phyloP scores from a whole-genome alignment of 176 grass and related monocot species.

The Eremochloa ophiuroides region DNA sequence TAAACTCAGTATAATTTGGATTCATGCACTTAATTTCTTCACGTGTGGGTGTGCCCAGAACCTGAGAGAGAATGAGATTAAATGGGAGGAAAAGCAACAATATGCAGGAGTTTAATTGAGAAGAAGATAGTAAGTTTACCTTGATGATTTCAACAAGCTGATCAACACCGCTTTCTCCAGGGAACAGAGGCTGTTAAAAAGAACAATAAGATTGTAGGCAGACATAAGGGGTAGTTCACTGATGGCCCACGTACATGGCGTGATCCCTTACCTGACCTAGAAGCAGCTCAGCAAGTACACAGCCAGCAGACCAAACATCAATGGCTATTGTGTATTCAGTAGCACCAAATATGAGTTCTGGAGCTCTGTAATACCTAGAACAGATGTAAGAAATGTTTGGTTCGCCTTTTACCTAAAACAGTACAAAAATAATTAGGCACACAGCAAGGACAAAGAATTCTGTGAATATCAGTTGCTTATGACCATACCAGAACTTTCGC shows the following conservation, averaged over 20 bases:
- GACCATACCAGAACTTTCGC: constrained; percentile 89
- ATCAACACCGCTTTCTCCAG: constrained; percentile 89
- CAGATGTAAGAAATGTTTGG: constrained; percentile 97
- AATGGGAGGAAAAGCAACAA: constrained; percentile 1
- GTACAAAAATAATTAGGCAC: background rate
- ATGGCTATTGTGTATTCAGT: constrained; percentile 91
- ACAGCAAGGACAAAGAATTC: background rate
- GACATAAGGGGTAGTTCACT: constrained; percentile 8
- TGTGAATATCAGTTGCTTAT: background rate
- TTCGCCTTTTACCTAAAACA: constrained; percentile 84
- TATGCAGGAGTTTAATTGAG: background rate
- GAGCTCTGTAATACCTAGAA: constrained; percentile 97
- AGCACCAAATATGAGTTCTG: constrained; percentile 95
- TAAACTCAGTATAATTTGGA: constrained; percentile 82
- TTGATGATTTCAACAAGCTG: constrained; percentile 99
- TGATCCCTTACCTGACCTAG: constrained; percentile 57
- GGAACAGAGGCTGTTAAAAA: constrained; percentile 77
- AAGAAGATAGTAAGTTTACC: constrained; percentile 35
- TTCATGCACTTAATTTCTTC: constrained; percentile 99
- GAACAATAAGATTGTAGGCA: background rate
- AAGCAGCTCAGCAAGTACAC: constrained; percentile 86
- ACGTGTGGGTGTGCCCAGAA: constrained; percentile 93
- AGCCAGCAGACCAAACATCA: constrained; percentile 95
- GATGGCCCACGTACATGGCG: background rate
- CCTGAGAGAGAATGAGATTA: constrained; percentile 29